Conservation (phyloP, 2,329 filamentous ascomycete genomes). For the Alternaria consortialis region DNA sequence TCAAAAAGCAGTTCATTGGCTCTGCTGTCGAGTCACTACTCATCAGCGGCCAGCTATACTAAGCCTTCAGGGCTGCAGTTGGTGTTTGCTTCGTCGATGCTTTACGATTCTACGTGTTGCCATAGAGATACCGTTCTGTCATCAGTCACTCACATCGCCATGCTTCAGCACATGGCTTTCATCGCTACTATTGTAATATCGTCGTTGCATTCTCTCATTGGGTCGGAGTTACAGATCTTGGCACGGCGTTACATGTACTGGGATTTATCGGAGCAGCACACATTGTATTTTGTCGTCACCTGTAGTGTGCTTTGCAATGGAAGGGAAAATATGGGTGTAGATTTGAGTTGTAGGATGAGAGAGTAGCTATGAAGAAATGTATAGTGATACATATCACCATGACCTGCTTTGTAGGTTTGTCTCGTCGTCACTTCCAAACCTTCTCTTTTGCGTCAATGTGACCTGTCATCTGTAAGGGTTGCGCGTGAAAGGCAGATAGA, state of each 20-base stretch:
- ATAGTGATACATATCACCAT: slow-evolving; percentile 2
- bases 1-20: slow-evolving; percentile 86
- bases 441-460: neutral
- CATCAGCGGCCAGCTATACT: slow-evolving; percentile 34
- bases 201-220: slow-evolving; percentile 19
- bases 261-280: slow-evolving; percentile 1
- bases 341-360: slow-evolving; percentile 3
- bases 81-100: slow-evolving; percentile 11
- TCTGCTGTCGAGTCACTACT: slow-evolving; percentile 46
- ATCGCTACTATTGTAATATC: slow-evolving; percentile 17
- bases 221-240: slow-evolving; percentile 11
- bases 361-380: slow-evolving; percentile 8
- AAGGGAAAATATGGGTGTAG: slow-evolving; percentile 14
- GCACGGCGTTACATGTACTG: slow-evolving; percentile 17
- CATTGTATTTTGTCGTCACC: slow-evolving; percentile 7
- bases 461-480: neutral
- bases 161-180: slow-evolving; percentile 5
- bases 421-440: neutral
- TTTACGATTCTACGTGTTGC: slow-evolving; percentile 30
- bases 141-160: slow-evolving; percentile 1
- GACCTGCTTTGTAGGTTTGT: neutral
- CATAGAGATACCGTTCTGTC: slow-evolving; percentile 22
- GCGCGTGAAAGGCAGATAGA: neutral
- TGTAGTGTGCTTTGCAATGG: slow-evolving; percentile 10
- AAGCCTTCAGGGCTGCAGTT: neutral